A percentile compares a stretch with the other conserved stretches of the same genome.
These are phyloP conservation scores for Fusarium mangiferae DNA, from an alignment of 2,329 filamentous ascomycete genomes.

Conservation along the genomic window DNA sequence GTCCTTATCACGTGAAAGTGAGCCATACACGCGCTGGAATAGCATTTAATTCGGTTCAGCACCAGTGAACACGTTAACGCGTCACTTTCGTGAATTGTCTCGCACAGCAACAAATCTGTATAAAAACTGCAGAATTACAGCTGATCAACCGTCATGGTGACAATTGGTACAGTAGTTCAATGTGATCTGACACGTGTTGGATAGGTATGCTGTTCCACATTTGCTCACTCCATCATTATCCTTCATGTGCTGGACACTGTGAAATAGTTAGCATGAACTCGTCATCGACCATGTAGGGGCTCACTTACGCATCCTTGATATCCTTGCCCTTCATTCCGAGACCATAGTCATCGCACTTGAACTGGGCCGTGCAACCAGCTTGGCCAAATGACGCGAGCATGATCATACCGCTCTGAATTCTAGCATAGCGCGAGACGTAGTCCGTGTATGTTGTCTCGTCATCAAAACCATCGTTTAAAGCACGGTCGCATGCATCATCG, in stretches of 20 bases:
- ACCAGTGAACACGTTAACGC: background rate
- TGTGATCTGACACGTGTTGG: constrained; percentile 21
- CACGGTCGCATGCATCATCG: constrained; percentile 28
- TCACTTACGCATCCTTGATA: constrained; percentile 30
- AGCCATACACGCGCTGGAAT: too few relatives aligned
- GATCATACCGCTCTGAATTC: constrained; percentile 15
- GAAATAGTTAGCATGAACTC: background rate
- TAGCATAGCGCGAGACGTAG: constrained; percentile 10
- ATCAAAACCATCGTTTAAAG: constrained; percentile 8
- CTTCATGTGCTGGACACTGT: constrained; percentile 13
- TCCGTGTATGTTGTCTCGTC: constrained; percentile 19
- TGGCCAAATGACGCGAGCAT: constrained; percentile 7
- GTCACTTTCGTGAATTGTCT: background rate
- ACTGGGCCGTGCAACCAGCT: constrained; percentile 26
- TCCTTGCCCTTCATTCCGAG: constrained; percentile 27
- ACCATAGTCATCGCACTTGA: constrained; percentile 25
- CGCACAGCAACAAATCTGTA: background rate
- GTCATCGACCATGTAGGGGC: too few relatives aligned
- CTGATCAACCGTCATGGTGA: background rate
- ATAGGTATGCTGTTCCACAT: constrained; percentile 28
- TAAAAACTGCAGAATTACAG: background rate
- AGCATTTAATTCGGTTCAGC: too few relatives aligned
- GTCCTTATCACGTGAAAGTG: too few relatives aligned
- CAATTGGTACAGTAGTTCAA: constrained; percentile 33
- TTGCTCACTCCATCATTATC: constrained; percentile 23